These are phyloP conservation scores for Aspergillus sp. DNA, from an alignment of 2,329 filamentous ascomycete genomes.

Conservation along the genomic window DNA sequence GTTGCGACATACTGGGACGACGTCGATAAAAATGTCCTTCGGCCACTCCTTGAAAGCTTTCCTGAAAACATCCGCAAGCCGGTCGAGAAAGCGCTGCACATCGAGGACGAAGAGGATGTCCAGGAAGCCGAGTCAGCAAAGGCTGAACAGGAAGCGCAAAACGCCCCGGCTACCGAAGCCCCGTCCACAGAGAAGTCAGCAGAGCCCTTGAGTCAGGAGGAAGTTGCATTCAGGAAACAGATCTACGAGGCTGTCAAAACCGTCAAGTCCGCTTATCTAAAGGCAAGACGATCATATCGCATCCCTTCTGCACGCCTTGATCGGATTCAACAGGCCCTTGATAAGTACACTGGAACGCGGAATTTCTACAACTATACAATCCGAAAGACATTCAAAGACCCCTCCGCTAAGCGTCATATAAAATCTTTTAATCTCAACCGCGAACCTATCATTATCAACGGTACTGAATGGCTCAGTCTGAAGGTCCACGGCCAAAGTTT, in stretches of 20 bases:
- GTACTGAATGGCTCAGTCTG: slow-evolving; percentile 92
- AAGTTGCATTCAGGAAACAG: slow-evolving; percentile 38
- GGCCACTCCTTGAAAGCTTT: slow-evolving; percentile 58
- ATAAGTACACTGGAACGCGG: slow-evolving; percentile 75
- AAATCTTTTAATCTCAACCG: slow-evolving; percentile 82
- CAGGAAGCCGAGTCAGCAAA: not conserved
- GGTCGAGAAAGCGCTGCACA: slow-evolving; percentile 41
- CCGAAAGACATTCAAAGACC: slow-evolving; percentile 76
- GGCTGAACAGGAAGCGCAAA: not conserved
- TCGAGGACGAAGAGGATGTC: slow-evolving; percentile 29
- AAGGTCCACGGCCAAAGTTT: slow-evolving; percentile 98
- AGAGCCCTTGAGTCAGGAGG: slow-evolving; percentile 14
- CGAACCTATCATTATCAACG: slow-evolving; percentile 77
- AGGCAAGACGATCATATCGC: slow-evolving; percentile 81
- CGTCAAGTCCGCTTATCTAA: slow-evolving; percentile 78
- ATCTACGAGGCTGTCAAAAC: slow-evolving; percentile 68
- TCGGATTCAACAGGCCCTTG: slow-evolving; percentile 72
- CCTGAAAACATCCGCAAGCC: slow-evolving; percentile 43
- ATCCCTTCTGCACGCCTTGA: slow-evolving; percentile 69
- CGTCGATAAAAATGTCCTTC: slow-evolving; percentile 76
- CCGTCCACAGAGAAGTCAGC: slow-evolving; percentile 7
- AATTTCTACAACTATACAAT: slow-evolving; percentile 99
- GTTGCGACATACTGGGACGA: slow-evolving; percentile 79
- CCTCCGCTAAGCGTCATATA: slow-evolving; percentile 85
- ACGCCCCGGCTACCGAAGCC: not conserved